phyloP scores from a whole-genome alignment of 495 filamentous ascomycete genomes.

The Lepidopterella palustris region DNA sequence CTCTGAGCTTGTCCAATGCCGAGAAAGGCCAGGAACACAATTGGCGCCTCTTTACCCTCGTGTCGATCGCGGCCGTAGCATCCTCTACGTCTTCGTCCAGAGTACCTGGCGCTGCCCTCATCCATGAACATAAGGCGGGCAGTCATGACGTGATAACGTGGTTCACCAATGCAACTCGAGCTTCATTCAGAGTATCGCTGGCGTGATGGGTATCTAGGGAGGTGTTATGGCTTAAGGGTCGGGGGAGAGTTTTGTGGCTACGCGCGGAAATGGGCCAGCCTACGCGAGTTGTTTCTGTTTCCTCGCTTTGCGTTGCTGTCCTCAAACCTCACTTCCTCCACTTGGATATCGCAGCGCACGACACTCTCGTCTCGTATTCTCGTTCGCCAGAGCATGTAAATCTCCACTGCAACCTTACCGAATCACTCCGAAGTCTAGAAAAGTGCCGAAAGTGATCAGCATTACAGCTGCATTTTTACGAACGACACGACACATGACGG shows the following conservation, averaged over 20 bases:
- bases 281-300: background rate
- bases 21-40: background rate
- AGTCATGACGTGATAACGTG: no score
- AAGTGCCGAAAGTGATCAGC: slow-evolving; percentile 18
- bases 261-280: background rate
- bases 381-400: slow-evolving; percentile 3
- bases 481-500: background rate
- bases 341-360: background rate
- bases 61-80: background rate
- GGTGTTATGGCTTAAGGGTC: no score
- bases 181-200: no score
- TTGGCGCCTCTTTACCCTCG: background rate
- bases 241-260: no score
- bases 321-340: background rate
- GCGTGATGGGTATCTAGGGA: no score
- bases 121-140: no score
- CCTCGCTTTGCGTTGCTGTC: background rate
- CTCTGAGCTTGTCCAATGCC: background rate
- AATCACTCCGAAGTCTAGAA: background rate
- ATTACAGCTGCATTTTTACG: slow-evolving; percentile 5
- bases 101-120: no score
- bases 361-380: no score
- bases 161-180: no score
- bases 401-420: slow-evolving; percentile 9
- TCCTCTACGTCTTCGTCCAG: background rate